Conservation (phyloP, 208 protist genomes). For the Phytomonas sp. region DNA sequence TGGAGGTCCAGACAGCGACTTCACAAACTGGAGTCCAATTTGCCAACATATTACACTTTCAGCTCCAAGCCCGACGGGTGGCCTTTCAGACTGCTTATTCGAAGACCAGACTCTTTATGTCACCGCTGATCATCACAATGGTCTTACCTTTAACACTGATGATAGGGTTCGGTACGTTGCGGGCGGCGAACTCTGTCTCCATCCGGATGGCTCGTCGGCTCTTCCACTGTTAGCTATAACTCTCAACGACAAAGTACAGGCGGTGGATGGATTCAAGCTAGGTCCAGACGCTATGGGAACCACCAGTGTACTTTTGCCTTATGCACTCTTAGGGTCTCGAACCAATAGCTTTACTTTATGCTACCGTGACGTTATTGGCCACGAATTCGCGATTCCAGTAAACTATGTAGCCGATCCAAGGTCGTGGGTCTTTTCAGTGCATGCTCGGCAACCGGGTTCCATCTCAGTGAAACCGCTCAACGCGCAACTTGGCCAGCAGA, state of each 20-base stretch:
- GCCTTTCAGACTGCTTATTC: conserved; percentile 44
- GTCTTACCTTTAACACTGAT: conserved; percentile 19
- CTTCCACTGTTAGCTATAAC: conserved; percentile 24
- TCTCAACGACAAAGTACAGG: conserved; percentile 40
- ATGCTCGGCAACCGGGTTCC: conserved; percentile 25
- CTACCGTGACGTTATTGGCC: conserved; percentile 70
- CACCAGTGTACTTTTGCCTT: conserved; percentile 29
- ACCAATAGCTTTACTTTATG: conserved; percentile 60
- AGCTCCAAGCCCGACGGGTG: conserved; percentile 34
- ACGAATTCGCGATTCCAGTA: conserved; percentile 74
- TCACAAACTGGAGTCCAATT: conserved; percentile 76
- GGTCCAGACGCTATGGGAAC: conserved; percentile 14
- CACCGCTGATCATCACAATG: conserved; percentile 26
- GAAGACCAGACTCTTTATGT: conserved; percentile 44
- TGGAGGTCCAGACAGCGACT: conserved; percentile 14
- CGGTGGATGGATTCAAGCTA: conserved; percentile 24
- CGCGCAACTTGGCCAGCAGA: conserved; percentile 56
- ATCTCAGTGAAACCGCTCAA: conserved; percentile 17
- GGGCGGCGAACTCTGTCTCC: conserved; percentile 23
- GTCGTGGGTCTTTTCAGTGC: conserved; percentile 32
- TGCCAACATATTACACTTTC: conserved; percentile 38
- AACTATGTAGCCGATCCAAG: conserved; percentile 16
- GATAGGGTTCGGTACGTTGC: conserved; percentile 51
- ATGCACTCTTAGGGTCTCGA: conserved; percentile 41
- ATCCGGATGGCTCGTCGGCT: conserved; percentile 12